These are phyloP conservation scores for Exophiala bonariae DNA, from an alignment of 2,329 filamentous ascomycete species.

Conservation along the genomic window DNA sequence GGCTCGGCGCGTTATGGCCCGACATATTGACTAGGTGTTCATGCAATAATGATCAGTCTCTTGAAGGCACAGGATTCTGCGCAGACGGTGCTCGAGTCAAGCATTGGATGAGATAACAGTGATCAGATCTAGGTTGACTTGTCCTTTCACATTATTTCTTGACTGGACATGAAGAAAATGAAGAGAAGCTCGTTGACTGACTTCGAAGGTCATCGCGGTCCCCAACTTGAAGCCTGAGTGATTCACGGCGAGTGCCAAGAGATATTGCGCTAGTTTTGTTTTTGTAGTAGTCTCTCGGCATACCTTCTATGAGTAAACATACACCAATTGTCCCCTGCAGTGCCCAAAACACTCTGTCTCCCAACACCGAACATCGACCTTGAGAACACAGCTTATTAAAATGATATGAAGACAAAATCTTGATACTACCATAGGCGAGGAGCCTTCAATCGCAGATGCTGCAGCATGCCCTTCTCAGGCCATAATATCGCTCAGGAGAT, in stretches of 20 bases:
- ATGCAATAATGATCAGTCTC: constrained; percentile 9
- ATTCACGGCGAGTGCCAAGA: no score
- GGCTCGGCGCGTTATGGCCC: constrained; percentile 47
- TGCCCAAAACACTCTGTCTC: background rate
- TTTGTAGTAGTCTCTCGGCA: background rate
- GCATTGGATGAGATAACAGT: background rate
- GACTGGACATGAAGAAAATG: no score
- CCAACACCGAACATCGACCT: background rate
- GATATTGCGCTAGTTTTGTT: constrained; percentile 3
- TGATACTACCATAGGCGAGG: no score
- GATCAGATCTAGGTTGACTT: no score
- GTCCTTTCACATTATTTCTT: no score
- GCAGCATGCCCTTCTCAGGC: background rate
- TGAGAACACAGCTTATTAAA: no score
- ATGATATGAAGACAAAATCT: no score
- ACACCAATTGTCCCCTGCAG: no score
- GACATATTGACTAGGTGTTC: constrained; percentile 37
- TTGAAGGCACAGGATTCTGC: background rate
- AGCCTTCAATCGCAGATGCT: no score
- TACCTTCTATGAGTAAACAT: background rate
- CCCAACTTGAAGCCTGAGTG: no score
- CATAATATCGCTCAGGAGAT: background rate
- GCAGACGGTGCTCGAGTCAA: background rate
- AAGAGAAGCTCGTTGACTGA: no score
- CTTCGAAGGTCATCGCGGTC: no score